Percentiles rank a stretch among this genome's conserved stretches.
These are phyloP conservation scores for Escallonia herrerae DNA, from an alignment of 129 eudicot species.

Conservation along the genomic window DNA sequence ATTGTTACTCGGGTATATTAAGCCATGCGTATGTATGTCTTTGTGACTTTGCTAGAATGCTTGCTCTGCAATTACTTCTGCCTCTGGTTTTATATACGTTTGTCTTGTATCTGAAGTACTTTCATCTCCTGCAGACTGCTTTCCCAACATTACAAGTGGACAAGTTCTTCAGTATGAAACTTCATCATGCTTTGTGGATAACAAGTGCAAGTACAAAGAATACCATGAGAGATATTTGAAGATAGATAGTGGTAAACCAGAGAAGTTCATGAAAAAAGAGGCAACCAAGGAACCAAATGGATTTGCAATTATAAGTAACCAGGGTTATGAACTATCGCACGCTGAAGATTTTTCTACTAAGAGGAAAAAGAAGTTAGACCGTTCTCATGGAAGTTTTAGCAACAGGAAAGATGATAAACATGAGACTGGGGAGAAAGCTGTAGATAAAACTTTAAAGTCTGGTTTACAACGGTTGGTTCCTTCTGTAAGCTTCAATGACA, in stretches of 20 bases:
- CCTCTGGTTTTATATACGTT: too few relatives aligned
- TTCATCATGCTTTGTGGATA: constrained; percentile 33
- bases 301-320: background rate
- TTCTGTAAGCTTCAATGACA: constrained; percentile 68
- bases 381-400: constrained; percentile 52
- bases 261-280: constrained; percentile 17
- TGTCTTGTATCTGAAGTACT: background rate
- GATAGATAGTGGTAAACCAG: constrained; percentile 28
- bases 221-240: constrained; percentile 30
- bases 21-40: background rate
- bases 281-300: constrained; percentile 20
- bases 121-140: constrained; percentile 24
- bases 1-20: background rate
- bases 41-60: background rate
- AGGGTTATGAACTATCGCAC: constrained; percentile 13
- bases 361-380: constrained; percentile 44
- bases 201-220: constrained; percentile 26
- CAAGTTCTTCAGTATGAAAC: constrained; percentile 47
- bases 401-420: constrained; percentile 31
- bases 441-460: constrained; percentile 38
- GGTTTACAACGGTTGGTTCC: constrained; percentile 47
- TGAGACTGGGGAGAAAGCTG: constrained; percentile 39
- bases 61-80: too few relatives aligned
- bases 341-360: constrained; percentile 6
- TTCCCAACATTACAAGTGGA: constrained; percentile 36